Conservation (phyloP, 805 yeast species). For the Wickerhamiella azyma region DNA sequence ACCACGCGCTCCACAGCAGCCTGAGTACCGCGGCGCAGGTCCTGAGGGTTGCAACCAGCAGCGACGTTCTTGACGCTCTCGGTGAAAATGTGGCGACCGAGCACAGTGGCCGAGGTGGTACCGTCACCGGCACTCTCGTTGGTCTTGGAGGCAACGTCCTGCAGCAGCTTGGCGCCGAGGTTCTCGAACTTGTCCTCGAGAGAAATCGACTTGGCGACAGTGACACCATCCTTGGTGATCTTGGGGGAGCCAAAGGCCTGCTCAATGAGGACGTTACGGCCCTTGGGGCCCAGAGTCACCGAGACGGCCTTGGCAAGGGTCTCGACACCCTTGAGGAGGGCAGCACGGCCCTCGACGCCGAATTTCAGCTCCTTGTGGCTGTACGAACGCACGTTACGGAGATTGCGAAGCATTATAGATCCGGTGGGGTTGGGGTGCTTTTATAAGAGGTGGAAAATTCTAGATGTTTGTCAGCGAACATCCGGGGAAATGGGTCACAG, state of each 20-base stretch:
- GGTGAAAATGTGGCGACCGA: conserved; percentile 89
- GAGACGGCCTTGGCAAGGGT: conserved; percentile 92
- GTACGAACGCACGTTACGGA: conserved; percentile 24
- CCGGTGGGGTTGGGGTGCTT: not conserved
- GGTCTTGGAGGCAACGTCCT: conserved; percentile 94
- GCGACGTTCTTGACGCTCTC: conserved; percentile 95
- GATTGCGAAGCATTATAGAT: conserved; percentile 2
- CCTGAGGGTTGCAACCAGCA: conserved; percentile 99
- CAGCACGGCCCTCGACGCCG: conserved; percentile 95
- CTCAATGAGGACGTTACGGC: conserved; percentile 91
- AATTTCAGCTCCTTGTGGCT: conserved; percentile 86
- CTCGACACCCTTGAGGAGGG: conserved; percentile 85
- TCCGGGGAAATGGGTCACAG: too few species aligned
- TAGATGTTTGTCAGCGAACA: conserved; percentile 1
- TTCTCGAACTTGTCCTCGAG: conserved; percentile 87
- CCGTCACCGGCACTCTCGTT: conserved; percentile 98
- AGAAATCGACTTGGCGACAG: conserved; percentile 79
- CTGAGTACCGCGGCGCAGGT: conserved; percentile 91
- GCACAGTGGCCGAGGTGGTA: conserved; percentile 92
- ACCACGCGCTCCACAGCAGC: conserved; percentile 93
- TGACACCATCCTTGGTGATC: conserved; percentile 98
- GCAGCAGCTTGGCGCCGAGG: conserved; percentile 87
- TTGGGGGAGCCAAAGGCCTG: conserved; percentile 95
- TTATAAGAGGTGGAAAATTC: conserved; percentile 7
- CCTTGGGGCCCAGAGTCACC: conserved; percentile 94